These are phyloP conservation scores for Leptomonas seymouri DNA, from an alignment of 208 protist species.

Conservation along the genomic window DNA sequence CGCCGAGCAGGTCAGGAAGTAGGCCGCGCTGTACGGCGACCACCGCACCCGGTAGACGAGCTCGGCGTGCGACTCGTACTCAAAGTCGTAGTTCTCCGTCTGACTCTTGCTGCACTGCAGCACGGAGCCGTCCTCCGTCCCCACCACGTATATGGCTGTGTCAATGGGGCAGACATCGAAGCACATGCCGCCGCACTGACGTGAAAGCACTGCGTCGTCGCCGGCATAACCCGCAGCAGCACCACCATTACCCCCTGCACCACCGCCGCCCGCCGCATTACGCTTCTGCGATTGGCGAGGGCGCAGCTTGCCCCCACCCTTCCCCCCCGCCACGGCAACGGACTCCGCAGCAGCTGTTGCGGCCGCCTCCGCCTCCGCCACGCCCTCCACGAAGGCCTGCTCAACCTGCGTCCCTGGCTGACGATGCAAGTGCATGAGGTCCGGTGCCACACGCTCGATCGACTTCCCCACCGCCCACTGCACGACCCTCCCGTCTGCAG, in stretches of 20 bases:
- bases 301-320: slow-evolving; percentile 6
- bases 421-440: slow-evolving; percentile 94
- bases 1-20: slow-evolving; percentile 95
- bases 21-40: slow-evolving; percentile 90
- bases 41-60: slow-evolving; percentile 95
- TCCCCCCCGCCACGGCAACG: neutral
- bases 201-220: slow-evolving; percentile 91
- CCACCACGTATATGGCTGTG: slow-evolving; percentile 93
- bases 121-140: slow-evolving; percentile 96
- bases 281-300: neutral
- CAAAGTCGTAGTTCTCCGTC: slow-evolving; percentile 95
- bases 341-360: slow-evolving; percentile 29
- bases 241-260: neutral
- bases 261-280: neutral
- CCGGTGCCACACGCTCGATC: slow-evolving; percentile 83
- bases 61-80: slow-evolving; percentile 92
- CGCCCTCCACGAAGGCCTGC: slow-evolving; percentile 71
- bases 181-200: slow-evolving; percentile 93
- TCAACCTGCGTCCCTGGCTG: slow-evolving; percentile 71
- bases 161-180: slow-evolving; percentile 93
- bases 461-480: slow-evolving; percentile 96
- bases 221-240: slow-evolving; percentile 20
- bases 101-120: slow-evolving; percentile 97
- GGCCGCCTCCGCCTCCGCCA: slow-evolving; percentile 54
- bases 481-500: slow-evolving; percentile 95